A percentile compares a stretch with the other conserved stretches of the same genome.
phyloP scores from a whole-genome alignment of 179 eudicot species.

The Pouteria campechiana region DNA sequence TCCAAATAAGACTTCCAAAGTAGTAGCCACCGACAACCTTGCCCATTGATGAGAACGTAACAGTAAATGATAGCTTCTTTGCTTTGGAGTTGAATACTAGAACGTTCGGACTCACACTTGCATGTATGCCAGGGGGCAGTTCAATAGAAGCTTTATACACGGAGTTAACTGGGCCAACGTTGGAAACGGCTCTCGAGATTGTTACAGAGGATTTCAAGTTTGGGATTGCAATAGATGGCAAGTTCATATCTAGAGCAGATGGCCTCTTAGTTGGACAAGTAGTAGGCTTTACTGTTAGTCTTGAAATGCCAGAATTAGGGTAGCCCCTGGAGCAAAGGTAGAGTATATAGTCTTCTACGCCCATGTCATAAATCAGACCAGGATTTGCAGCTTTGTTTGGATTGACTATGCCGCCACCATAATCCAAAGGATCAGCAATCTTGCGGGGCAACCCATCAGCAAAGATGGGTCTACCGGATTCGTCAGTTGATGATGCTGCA shows the following conservation, averaged over 20 bases:
- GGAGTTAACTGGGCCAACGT: constrained; percentile 12
- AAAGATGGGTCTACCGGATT: constrained; percentile 5
- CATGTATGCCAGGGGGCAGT: constrained; percentile 6
- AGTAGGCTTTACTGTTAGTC: constrained; percentile 1
- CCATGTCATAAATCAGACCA: constrained; percentile 16
- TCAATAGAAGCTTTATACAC: constrained; percentile 8
- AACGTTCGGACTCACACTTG: constrained; percentile 4
- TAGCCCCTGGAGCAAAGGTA: constrained; percentile 15
- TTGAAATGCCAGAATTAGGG: constrained; percentile 1
- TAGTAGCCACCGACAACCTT: constrained; percentile 2
- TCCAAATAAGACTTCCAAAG: constrained; percentile 19
- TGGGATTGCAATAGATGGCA: constrained; percentile 19
- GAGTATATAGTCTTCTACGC: constrained; percentile 6
- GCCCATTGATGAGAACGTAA: constrained; percentile 3
- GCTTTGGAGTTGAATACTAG: constrained; percentile 8
- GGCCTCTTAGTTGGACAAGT: neutral
- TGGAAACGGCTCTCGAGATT: constrained; percentile 9
- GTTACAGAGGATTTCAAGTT: constrained; percentile 4
- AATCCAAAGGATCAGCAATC: constrained; percentile 15
- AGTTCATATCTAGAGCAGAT: constrained; percentile 11
- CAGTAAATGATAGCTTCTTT: constrained; percentile 4
- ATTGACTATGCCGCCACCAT: constrained; percentile 16
- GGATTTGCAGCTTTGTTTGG: constrained; percentile 12
- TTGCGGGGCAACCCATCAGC: constrained; percentile 10
- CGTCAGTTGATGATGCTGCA: constrained; percentile 7